phyloP scores from a whole-genome alignment of 2,329 filamentous ascomycete genomes.

The Cercospora sojina region DNA sequence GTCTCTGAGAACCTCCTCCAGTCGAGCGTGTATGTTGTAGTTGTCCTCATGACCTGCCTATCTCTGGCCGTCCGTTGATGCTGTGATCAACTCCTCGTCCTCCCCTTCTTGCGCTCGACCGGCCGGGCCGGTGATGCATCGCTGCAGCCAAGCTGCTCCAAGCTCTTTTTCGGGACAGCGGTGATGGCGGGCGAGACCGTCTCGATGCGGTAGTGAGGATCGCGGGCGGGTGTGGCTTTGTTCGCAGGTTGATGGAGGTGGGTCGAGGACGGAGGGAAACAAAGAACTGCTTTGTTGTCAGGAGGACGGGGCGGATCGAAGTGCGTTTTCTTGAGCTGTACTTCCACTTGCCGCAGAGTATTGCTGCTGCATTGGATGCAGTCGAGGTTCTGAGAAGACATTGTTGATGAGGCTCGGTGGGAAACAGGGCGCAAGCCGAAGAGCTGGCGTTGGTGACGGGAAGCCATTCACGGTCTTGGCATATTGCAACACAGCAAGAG shows the following conservation, averaged over 20 bases:
- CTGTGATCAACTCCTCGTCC: not conserved
- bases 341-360: not conserved
- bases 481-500: not conserved
- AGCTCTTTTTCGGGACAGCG: not conserved
- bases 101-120: slow-evolving; percentile 1
- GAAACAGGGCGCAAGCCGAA: not conserved
- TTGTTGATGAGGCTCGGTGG: not conserved
- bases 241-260: not conserved
- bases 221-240: not conserved
- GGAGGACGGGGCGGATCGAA: not conserved
- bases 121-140: not conserved
- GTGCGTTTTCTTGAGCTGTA: not conserved
- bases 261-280: not conserved
- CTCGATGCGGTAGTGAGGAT: not conserved
- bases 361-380: not conserved
- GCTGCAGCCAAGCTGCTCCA: not conserved
- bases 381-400: not conserved
- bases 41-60: not conserved
- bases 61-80: not conserved
- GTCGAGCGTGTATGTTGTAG: slow-evolving; percentile 1
- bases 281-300: not conserved
- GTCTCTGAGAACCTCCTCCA: not conserved
- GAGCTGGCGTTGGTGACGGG: not conserved
- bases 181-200: too few relatives aligned
- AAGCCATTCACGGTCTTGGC: not conserved